These are phyloP conservation scores for Coemansia sp. DNA, from an alignment of 192 early-diverging fungal genomes.

Conservation along the genomic window DNA sequence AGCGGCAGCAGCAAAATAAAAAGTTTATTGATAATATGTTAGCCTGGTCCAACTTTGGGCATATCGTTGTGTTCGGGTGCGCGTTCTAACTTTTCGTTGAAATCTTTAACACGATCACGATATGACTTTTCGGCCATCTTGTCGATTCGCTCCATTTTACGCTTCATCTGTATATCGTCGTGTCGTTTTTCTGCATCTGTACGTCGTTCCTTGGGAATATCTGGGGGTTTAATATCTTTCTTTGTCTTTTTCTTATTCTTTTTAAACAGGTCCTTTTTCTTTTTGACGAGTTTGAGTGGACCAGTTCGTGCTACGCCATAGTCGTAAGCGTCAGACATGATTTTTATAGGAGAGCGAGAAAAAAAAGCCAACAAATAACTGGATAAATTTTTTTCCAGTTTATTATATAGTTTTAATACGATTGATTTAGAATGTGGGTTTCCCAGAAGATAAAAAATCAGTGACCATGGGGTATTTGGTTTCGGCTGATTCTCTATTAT, in stretches of 20 bases:
- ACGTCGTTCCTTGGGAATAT: not conserved
- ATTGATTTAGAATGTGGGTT: not conserved
- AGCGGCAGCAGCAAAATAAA: not conserved
- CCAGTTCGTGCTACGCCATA: constrained; percentile 39
- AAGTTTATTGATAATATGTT: not conserved
- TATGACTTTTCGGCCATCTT: constrained; percentile 47
- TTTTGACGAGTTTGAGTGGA: constrained; percentile 39
- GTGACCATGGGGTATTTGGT: not conserved
- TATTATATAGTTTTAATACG: not conserved
- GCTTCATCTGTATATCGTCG: constrained; percentile 23
- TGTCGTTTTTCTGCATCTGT: constrained; percentile 35
- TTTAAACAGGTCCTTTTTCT: constrained; percentile 27
- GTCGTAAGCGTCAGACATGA: constrained; percentile 44
- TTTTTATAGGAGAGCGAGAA: not conserved
- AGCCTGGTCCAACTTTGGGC: constrained; percentile 48
- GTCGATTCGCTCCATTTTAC: constrained; percentile 46
- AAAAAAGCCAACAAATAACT: no score
- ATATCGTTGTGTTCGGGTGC: constrained; percentile 70
- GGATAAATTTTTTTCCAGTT: not conserved
- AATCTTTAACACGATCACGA: constrained; percentile 57
- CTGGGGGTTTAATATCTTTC: not conserved
- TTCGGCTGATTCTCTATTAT: not conserved
- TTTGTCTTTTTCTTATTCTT: constrained; percentile 8
- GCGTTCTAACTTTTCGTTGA: constrained; percentile 63
- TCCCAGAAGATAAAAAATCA: not conserved